Base-by-base conservation (phyloP, 164 flowering plant species). In the Stephania cephalantha region DNA sequence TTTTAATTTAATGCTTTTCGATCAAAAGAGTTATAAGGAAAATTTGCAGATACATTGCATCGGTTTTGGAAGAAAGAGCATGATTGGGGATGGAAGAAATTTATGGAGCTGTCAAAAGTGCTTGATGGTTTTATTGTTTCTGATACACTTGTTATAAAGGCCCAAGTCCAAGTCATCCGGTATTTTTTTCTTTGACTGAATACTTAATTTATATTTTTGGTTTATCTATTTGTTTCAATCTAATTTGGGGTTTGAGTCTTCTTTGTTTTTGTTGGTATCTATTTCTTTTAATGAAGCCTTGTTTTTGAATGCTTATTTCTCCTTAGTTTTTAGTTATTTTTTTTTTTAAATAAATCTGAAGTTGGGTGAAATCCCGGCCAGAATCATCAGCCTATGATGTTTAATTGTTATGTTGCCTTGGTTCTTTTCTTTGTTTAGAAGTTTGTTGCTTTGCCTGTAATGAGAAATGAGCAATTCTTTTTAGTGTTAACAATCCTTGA, bases 61-160 rank as follows among this genome's bases (percentile, higher is more conserved):
- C 88, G 97, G 18, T 91, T 91, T 72, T 88, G 97, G 87, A 94
- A 94, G 90, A 94, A 94, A 83, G 98, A 94, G 84, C 98, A 94
- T 85, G 98, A 94, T 71, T 94, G 98, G 98, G 98, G 98, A 11
- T 94, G 98, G 98, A 94, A 92, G 85, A 94, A 92, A 78, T 94
- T 94, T 81, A 94, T 94, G 97, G 98, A 94, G 88, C 85, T 92
- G 44, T 85, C 97, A 18, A 92, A 94, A 86, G 89, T 94, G 61
- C 70, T 76, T 71, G 98, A 94, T 83, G 98, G 98, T 22, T 94
- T 94, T 86, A 80, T 93, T 87, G 97, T 90, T 65, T 82, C 84
- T 76, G 98, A 91, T 79, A 90, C 91, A 22, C 91, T 94, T 46
- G 89, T 88, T 72, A 94, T 94, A 82, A 91, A 91, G 79, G 98